A percentile compares a stretch with the other conserved stretches of the same genome.
Evolutionary conservation across 305 asterid species (phyloP).

Genomic region (Vinca major): DNA sequence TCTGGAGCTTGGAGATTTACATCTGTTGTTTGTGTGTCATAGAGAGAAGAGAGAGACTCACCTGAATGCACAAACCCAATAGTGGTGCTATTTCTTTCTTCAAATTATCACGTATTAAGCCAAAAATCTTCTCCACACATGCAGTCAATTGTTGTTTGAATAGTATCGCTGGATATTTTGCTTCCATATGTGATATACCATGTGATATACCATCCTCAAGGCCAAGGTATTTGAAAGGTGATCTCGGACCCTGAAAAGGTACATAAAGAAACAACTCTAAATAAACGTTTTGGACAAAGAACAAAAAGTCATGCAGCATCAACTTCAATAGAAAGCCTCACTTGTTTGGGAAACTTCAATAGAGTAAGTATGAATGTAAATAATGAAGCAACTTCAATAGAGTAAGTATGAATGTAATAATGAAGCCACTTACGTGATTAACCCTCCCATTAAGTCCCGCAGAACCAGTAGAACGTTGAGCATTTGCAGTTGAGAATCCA

Average conservation of each 20-base stretch:
- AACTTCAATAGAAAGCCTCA: neutral
- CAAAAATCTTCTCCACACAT: constrained; percentile 92
- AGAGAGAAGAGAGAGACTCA: constrained; percentile 19
- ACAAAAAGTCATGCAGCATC: neutral
- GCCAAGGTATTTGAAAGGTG: constrained; percentile 60
- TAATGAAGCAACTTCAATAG: neutral
- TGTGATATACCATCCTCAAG: constrained; percentile 73
- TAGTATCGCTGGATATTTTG: constrained; percentile 79
- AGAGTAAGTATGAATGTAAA: neutral
- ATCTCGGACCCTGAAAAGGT: constrained; percentile 50
- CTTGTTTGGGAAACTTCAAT: neutral
- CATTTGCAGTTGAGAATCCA: constrained; percentile 64
- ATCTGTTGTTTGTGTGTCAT: neutral
- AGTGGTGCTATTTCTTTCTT: constrained; percentile 91
- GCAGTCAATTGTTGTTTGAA: constrained; percentile 94
- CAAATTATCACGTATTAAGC: constrained; percentile 87
- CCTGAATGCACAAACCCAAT: constrained; percentile 90
- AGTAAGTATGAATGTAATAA: neutral
- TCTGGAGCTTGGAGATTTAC: neutral
- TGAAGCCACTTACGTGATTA: constrained; percentile 49
- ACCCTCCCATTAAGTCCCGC: constrained; percentile 61
- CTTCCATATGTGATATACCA: constrained; percentile 75
- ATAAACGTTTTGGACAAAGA: neutral
- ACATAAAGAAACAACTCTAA: constrained; percentile 7
- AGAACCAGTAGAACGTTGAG: constrained; percentile 73